phyloP scores from a whole-genome alignment of 2,329 filamentous ascomycete genomes.

The Calonectria leucothoes region DNA sequence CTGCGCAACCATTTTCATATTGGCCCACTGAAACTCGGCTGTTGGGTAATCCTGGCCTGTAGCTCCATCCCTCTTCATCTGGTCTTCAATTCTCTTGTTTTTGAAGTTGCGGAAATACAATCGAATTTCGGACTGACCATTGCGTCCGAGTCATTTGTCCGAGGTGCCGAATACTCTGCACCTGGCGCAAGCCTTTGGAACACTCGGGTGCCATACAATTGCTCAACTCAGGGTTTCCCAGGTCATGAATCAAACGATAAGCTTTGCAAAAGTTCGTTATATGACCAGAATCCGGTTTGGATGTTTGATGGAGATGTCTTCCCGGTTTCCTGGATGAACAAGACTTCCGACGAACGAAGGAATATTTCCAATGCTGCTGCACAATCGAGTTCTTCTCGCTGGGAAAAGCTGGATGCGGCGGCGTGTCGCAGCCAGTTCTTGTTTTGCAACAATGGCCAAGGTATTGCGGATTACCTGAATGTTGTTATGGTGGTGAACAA shows the following conservation, averaged over 20 bases:
- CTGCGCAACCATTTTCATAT: constrained; percentile 8
- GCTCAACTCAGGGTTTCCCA: not conserved
- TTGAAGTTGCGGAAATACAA: not conserved
- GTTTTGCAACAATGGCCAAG: not conserved
- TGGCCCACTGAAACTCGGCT: constrained; percentile 1
- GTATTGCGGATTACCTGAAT: not conserved
- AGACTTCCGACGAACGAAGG: not conserved
- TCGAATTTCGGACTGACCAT: not conserved
- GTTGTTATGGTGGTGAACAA: not conserved
- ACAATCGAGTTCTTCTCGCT: not conserved
- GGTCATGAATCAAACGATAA: not conserved
- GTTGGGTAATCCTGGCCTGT: constrained; percentile 7
- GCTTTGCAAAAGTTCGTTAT: not conserved
- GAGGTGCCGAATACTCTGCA: not conserved
- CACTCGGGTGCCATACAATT: constrained; percentile 1
- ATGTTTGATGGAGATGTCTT: not conserved
- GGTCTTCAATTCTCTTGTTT: constrained; percentile 5
- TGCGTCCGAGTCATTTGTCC: not conserved
- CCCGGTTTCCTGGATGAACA: not conserved
- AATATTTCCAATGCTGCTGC: not conserved
- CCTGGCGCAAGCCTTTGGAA: constrained; percentile 8
- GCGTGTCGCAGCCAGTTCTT: not conserved
- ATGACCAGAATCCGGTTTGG: not conserved
- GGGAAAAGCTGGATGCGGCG: not conserved
- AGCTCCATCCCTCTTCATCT: constrained; percentile 15